Evolutionary conservation across 1,284 basidiomycete genomes (phyloP), one percentile per base, ranked within the genome.

Genomic region (Phenoliferia sp.): DNA sequence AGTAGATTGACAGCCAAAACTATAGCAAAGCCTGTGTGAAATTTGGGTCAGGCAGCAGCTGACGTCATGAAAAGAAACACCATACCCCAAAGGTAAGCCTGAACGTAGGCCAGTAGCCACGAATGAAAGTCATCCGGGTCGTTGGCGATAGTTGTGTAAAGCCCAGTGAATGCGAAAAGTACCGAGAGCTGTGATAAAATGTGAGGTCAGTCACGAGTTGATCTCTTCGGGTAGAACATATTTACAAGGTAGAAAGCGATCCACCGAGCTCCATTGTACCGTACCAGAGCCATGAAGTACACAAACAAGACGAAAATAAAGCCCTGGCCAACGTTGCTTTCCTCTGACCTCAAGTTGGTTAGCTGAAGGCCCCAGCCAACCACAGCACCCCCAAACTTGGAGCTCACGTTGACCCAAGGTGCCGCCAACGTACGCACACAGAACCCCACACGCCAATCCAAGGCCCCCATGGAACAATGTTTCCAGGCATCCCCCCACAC

Each of bases 241-340:
- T 17, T 39, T 36, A 59, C 58, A 1, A 67, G 60, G n/a, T 48
- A 39, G 32, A 60, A 39, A 32, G 54, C 48, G 60, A 69, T 61
- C 61, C 61, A 68, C 3, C 59, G 39, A 15, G 64, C 22, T 15
- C 62, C 65, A 22, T 62, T 54, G 4, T 64, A 66, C 35, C 72
- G 72, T 32, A 74, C 19, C 15, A 68, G 48, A 12, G 69, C 63
- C 58, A 69, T 57, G 32, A 69, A 15, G 17, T 54, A 62, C 22
- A 65, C 57, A 2, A 59, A 39, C 7, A 59, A 16, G 9, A 75
- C 75, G 35, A 79, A 79, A 7, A 78, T 72, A 52, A 80, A 73
- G 16, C 76, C 80, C 66, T 80, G 80, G 2, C 78, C 78, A 31
- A 80, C 77, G n/a, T 73, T 75, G 59, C 68, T 63, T 3, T n/a